These are phyloP conservation scores for Euphorbia corollata DNA, from an alignment of 441 rosid genomes.

Conservation along the genomic window DNA sequence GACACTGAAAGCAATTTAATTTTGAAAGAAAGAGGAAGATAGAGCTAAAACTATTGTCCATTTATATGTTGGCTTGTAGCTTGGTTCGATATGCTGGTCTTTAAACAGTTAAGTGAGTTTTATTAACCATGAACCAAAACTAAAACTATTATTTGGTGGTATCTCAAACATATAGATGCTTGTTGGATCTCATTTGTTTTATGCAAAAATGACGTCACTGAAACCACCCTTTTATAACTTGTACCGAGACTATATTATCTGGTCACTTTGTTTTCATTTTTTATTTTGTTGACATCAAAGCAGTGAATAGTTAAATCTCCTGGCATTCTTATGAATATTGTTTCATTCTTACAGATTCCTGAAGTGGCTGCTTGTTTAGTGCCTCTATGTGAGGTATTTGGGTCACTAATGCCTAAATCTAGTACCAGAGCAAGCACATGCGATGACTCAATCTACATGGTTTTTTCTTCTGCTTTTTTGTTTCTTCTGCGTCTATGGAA, in stretches of 20 bases:
- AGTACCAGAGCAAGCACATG: conserved; percentile 23
- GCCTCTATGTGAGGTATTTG: conserved; percentile 63
- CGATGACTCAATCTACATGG: conserved; percentile 46
- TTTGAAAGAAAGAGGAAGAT: neutral
- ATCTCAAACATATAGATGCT: conserved; percentile 8
- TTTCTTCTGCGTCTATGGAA: conserved; percentile 73
- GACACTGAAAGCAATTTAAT: neutral
- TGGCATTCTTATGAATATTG: conserved; percentile 19
- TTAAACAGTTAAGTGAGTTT: neutral
- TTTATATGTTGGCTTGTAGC: conserved; percentile 1
- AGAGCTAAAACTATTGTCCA: conserved; percentile 6
- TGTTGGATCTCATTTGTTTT: neutral
- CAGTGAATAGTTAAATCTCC: conserved; percentile 6
- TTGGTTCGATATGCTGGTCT: neutral
- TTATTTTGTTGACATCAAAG: conserved; percentile 6
- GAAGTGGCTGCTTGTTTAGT: conserved; percentile 64
- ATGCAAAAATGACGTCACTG: neutral
- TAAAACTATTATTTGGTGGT: neutral
- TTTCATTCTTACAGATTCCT: conserved; percentile 42
- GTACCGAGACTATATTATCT: neutral
- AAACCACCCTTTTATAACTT: neutral
- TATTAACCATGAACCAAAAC: neutral
- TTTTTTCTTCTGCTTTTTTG: conserved; percentile 57
- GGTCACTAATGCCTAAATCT: conserved; percentile 47
- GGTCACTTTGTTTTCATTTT: neutral